Percentiles rank a stretch among this genome's conserved stretches.
These are phyloP conservation scores for Plenodomus biglobosus DNA, from an alignment of 2,329 filamentous ascomycete genomes.

Conservation along the genomic window DNA sequence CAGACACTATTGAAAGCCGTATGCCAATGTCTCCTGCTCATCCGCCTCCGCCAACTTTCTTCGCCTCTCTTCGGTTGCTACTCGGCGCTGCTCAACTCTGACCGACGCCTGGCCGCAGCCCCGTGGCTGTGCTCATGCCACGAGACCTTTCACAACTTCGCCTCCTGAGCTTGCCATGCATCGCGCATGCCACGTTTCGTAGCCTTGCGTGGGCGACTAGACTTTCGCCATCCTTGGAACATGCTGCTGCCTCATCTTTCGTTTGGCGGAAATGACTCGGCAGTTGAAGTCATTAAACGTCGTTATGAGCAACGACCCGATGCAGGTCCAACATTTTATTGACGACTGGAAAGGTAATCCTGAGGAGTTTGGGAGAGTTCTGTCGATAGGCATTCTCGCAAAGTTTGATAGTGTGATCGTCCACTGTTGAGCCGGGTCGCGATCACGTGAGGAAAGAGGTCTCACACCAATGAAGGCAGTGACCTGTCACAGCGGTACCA, in stretches of 20 bases:
- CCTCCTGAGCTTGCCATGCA: background rate
- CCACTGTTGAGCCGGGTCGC: background rate
- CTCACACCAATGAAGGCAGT: background rate
- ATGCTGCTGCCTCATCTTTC: background rate
- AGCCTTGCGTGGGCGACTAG: background rate
- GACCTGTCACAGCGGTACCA: constrained; percentile 1
- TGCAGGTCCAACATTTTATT: background rate
- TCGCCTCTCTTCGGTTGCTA: constrained; percentile 3
- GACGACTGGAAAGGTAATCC: background rate
- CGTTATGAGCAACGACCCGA: background rate
- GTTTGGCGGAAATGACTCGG: background rate
- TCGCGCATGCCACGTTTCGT: background rate
- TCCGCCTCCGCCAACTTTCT: constrained; percentile 1
- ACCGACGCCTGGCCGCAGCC: constrained; percentile 9
- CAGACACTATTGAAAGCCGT: background rate
- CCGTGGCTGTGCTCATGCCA: constrained; percentile 17
- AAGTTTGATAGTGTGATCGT: background rate
- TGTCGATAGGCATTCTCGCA: background rate
- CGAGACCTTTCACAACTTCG: background rate
- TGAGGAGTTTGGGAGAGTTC: background rate
- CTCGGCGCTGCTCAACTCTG: background rate
- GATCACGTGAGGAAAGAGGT: background rate
- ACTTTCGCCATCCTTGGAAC: background rate
- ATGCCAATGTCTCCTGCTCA: background rate
- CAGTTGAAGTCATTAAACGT: background rate